Base-by-base conservation (phyloP, 2,329 filamentous ascomycete species). In the Colletotrichum agaves region DNA sequence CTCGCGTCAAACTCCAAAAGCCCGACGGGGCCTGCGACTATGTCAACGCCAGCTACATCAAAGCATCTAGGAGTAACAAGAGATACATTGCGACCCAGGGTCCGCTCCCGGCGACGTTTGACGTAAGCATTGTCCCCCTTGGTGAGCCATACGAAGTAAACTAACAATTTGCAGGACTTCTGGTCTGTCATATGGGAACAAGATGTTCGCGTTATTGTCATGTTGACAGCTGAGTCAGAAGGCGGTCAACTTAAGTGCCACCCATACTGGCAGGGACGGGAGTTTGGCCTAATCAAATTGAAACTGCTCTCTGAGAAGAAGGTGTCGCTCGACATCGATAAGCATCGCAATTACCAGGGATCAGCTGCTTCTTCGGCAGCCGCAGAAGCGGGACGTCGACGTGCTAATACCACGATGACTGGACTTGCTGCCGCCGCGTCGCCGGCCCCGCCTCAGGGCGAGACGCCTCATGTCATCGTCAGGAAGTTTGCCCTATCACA, bases 151-250 rank as follows among this genome's bases (percentile, higher is more conserved):
- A 44, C 21, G 23, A n/a, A 23, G 44, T 59, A 43, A 37, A 62
- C 17, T 19, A 6, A 19, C 35, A 11, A 15, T 37, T 11, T 57
- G 3, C 72, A 96, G 93, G 96, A 99, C 78, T 99, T 99, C 76
- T 99, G 96, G 96, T 95, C 93, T 68, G 91, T 98, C 11, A 86
- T 98, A 33, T 99, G 96, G 96, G 94, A 98, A 76, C 93, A 98
- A 78, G 94, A 98, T 75, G 91, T 97, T 3, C 91, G 95, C 58
- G 93, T 98, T 27, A 91, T 99, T 69, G 94, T 98, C 71, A 98
- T 98, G 91, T 85, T 99, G 72, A 99, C 96, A 5, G 95, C 96
- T 2, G 95, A 98, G 78, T 88, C 92, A 27, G 96, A 99, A 81
- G 93, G 94, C 23, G 94, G 95, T 0, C 94, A 97, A 76, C 84